These are phyloP conservation scores for Citrus medica DNA, from an alignment of 345 rosid species.

Conservation along the genomic window DNA sequence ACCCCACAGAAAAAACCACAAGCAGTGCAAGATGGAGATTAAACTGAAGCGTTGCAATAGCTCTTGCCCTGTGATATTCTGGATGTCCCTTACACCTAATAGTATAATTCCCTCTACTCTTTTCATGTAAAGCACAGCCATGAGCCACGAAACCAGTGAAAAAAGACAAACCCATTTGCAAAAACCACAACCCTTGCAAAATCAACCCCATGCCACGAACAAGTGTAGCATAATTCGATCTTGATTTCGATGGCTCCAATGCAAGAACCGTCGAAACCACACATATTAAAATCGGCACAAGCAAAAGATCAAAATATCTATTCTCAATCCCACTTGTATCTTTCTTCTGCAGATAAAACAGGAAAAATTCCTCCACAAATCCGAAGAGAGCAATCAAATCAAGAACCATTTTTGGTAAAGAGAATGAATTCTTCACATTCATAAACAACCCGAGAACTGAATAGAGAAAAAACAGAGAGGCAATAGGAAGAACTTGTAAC, in stretches of 20 bases:
- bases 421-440: constrained; percentile 20
- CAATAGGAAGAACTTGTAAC: constrained; percentile 56
- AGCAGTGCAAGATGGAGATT: constrained; percentile 84
- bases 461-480: constrained; percentile 56
- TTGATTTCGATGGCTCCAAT: constrained; percentile 25
- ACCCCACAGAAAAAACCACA: constrained; percentile 42
- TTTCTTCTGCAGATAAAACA: constrained; percentile 76
- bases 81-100: constrained; percentile 71
- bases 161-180: constrained; percentile 86
- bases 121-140: constrained; percentile 63
- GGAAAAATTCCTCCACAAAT: constrained; percentile 73
- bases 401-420: constrained; percentile 49
- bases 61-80: constrained; percentile 81
- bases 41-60: constrained; percentile 88
- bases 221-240: constrained; percentile 33
- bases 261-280: constrained; percentile 53
- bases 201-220: constrained; percentile 70
- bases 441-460: constrained; percentile 47
- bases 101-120: constrained; percentile 75
- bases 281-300: constrained; percentile 68
- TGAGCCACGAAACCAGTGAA: constrained; percentile 57
- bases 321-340: constrained; percentile 46
- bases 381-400: constrained; percentile 63
- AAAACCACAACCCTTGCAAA: constrained; percentile 84
- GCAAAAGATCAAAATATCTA: constrained; percentile 66